phyloP scores from a whole-genome alignment of 2,329 filamentous ascomycete genomes.

The Tolypocladium paradoxum region DNA sequence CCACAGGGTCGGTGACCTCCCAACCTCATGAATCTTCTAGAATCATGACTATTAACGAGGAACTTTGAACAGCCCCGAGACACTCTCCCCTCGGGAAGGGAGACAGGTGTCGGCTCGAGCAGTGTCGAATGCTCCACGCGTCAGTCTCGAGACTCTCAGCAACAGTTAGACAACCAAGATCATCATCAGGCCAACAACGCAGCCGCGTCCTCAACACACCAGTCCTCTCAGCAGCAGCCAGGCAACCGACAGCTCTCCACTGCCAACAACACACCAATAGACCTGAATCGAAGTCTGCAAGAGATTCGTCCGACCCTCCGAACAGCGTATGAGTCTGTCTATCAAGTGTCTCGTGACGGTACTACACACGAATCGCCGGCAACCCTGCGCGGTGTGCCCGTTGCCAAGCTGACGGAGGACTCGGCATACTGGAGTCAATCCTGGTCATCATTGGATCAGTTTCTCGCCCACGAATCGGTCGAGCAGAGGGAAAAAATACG shows the following conservation, averaged over 20 bases:
- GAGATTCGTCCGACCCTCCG: not conserved
- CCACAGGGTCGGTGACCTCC: not conserved
- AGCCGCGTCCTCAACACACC: not conserved
- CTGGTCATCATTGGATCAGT: conserved; percentile 19
- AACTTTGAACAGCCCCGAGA: not conserved
- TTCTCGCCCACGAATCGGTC: conserved; percentile 13
- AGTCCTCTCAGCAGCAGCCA: not conserved
- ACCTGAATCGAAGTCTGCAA: not conserved
- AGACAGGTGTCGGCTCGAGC: not conserved
- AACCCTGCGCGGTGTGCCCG: conserved; percentile 14
- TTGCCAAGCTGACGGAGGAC: conserved; percentile 16
- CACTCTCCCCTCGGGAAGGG: not conserved
- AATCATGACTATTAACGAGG: not conserved
- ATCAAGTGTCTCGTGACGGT: conserved; percentile 11
- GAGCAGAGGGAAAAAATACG: conserved; percentile 8
- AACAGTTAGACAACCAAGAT: not conserved
- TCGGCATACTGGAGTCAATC: conserved; percentile 17
- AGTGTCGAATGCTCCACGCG: not conserved
- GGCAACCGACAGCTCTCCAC: too few species aligned
- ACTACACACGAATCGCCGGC: conserved; percentile 13
- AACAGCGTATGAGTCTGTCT: conserved; percentile 7
- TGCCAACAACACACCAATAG: not conserved
- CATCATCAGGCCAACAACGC: too few species aligned
- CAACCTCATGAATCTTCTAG: not conserved
- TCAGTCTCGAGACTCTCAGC: not conserved